Evolutionary conservation across 2,329 filamentous ascomycete species (phyloP).

Genomic region (Epichloe elymi): DNA sequence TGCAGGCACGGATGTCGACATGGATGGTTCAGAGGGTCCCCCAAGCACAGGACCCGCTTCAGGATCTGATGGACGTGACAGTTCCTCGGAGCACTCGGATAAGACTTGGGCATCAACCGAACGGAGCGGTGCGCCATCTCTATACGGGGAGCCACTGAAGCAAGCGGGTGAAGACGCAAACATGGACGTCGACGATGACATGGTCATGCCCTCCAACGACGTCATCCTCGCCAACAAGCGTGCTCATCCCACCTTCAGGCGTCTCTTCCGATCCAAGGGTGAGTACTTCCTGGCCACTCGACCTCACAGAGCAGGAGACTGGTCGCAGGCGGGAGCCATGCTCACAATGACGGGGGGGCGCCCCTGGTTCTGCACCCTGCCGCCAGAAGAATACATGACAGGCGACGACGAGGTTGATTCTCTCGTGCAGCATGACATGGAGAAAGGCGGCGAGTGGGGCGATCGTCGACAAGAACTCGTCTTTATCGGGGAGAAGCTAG

Average conservation of each 20-base stretch:
- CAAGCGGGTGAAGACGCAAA: background rate
- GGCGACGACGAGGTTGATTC: constrained; percentile 33
- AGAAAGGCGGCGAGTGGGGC: constrained; percentile 48
- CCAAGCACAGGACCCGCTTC: constrained; percentile 1
- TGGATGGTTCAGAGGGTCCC: constrained; percentile 7
- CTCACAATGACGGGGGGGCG: constrained; percentile 44
- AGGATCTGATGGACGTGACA: constrained; percentile 2
- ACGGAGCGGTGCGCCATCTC: constrained; percentile 12
- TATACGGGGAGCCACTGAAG: background rate
- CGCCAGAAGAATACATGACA: constrained; percentile 35
- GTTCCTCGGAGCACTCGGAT: constrained; percentile 9
- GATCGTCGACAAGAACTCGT: constrained; percentile 61
- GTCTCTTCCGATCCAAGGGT: constrained; percentile 51
- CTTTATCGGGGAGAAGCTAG: constrained; percentile 56
- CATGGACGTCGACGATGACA: constrained; percentile 10
- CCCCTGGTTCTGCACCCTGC: constrained; percentile 46
- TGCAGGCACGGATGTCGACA: constrained; percentile 11
- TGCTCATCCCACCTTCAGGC: constrained; percentile 35
- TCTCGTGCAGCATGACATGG: constrained; percentile 35
- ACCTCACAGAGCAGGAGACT: constrained; percentile 40
- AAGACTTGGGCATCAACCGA: constrained; percentile 12
- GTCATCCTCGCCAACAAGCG: constrained; percentile 42
- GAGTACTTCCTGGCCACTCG: constrained; percentile 47
- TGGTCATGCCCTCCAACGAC: constrained; percentile 24
- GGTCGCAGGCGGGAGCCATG: constrained; percentile 53